A percentile compares a stretch with the other conserved stretches of the same genome.
phyloP scores from a whole-genome alignment of 1,284 basidiomycete genomes.

The Sanghuangporus sanghuang region DNA sequence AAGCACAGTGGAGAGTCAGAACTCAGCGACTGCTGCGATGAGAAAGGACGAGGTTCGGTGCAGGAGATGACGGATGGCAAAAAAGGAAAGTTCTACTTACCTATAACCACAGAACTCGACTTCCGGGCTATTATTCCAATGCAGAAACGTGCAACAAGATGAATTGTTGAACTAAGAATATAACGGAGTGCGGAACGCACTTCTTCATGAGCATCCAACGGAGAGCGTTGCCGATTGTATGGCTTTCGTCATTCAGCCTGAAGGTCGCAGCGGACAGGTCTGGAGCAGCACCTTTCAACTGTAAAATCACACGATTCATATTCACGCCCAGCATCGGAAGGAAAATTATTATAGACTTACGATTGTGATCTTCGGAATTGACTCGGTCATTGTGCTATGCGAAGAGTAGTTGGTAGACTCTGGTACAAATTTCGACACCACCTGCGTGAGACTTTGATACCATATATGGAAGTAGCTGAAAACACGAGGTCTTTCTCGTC shows the following conservation, averaged over 20 bases:
- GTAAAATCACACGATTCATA: background rate
- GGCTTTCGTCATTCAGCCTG: slow-evolving; percentile 89
- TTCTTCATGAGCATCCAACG: slow-evolving; percentile 99
- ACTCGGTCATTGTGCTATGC: background rate
- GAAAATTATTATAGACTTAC: background rate
- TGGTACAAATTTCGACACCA: no score
- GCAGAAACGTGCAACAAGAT: background rate
- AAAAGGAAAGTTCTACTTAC: slow-evolving; percentile 35
- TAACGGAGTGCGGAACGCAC: slow-evolving; percentile 45
- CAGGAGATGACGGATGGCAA: background rate
- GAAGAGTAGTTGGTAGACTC: background rate
- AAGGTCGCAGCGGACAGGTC: slow-evolving; percentile 91
- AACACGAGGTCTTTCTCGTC: no score
- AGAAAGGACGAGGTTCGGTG: background rate
- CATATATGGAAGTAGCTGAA: no score
- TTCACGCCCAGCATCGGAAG: background rate
- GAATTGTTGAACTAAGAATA: background rate
- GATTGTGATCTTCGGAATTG: slow-evolving; percentile 6
- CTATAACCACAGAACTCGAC: slow-evolving; percentile 99
- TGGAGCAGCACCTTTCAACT: slow-evolving; percentile 74
- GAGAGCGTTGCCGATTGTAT: slow-evolving; percentile 92
- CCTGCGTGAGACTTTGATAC: no score
- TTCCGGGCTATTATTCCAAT: slow-evolving; percentile 66
- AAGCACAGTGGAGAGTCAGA: slow-evolving; percentile 3
- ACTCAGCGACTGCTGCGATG: background rate